These are phyloP conservation scores for Heterobasidion occidentale DNA, from an alignment of 1,284 basidiomycete species.

Conservation along the genomic window DNA sequence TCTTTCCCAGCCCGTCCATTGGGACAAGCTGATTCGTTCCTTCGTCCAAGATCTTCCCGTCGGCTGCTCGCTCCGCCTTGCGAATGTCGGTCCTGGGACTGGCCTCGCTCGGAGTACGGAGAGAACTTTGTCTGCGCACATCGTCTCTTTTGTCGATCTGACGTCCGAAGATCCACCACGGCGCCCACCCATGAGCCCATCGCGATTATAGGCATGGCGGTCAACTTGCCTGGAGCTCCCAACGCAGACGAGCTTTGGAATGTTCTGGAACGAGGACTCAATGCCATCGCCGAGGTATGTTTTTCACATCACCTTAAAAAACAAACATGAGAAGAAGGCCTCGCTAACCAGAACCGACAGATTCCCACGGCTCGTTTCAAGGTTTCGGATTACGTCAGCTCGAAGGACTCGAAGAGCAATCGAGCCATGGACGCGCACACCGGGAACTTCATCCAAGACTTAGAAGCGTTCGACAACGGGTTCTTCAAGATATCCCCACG, in stretches of 20 bases:
- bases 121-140: slow-evolving; percentile 21
- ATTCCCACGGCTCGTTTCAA: slow-evolving; percentile 54
- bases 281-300: slow-evolving; percentile 49
- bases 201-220: slow-evolving; percentile 66
- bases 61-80: slow-evolving; percentile 19
- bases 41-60: slow-evolving; percentile 18
- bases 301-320: background rate
- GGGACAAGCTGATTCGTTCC: slow-evolving; percentile 34
- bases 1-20: slow-evolving; percentile 46
- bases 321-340: too few species aligned
- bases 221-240: slow-evolving; percentile 52
- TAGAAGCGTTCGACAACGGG: slow-evolving; percentile 55
- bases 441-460: slow-evolving; percentile 56
- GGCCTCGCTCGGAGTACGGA: slow-evolving; percentile 34
- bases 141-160: slow-evolving; percentile 19
- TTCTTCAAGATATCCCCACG: slow-evolving; percentile 69
- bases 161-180: background rate
- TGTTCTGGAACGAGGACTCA: slow-evolving; percentile 46
- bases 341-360: slow-evolving; percentile 23
- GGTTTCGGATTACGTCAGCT: slow-evolving; percentile 29
- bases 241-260: slow-evolving; percentile 45
- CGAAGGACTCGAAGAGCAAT: slow-evolving; percentile 15
- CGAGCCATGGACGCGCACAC: slow-evolving; percentile 42
- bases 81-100: slow-evolving; percentile 51
- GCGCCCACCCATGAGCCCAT: slow-evolving; percentile 38